Evolutionary conservation across 352 stramenopile species (phyloP), one percentile per base, ranked within the genome.

Genomic region (Globisporangium cylindrosporum): DNA sequence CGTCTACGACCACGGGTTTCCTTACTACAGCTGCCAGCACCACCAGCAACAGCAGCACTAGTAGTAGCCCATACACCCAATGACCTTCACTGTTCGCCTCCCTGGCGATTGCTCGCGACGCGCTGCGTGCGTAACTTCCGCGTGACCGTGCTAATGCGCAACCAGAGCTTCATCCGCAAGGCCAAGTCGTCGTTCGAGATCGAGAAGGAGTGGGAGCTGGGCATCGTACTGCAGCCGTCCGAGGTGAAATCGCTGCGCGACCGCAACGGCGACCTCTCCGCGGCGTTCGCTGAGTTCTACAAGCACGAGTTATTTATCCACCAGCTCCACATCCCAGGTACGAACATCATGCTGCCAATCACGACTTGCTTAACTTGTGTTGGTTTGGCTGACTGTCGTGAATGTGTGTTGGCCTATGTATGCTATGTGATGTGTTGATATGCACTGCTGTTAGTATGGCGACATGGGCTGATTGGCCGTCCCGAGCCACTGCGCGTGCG

Each of bases 191-290:
- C 73, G 60, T 84, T 78, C 59, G 77, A 90, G 36, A 73, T 93
- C n/a, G 76, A 93, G 51, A 84, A 84, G 32, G 87, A 94, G 68
- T 90, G 82, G 79, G 89, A 80, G 58, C 68, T 93, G 48, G 87
- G 87, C 43, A 85, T 94, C 18, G 73, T 81, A 61, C 75, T 94
- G 29, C 56, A 90, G 67, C 81, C 87, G 25, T 92, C 82, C 15
- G 87, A 94, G 62, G 87, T 94, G 64, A 94, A 94, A 70, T 81
- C 83, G 58, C 73, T 94, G 41, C 74, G 87, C 34, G 77, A 73
- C 29, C 79, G 77, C 25, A 91, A 93, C 64, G 83, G 69, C 0
- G 85, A 94, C 67, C 64, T 93, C 34, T 92, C 87, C 29, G 85
- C 81, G 22, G 83, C 87, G 2, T 94, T 92, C 62, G 87, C 74